Conservation (phyloP, 495 filamentous ascomycete species). For the Cladorrhinum samala region DNA sequence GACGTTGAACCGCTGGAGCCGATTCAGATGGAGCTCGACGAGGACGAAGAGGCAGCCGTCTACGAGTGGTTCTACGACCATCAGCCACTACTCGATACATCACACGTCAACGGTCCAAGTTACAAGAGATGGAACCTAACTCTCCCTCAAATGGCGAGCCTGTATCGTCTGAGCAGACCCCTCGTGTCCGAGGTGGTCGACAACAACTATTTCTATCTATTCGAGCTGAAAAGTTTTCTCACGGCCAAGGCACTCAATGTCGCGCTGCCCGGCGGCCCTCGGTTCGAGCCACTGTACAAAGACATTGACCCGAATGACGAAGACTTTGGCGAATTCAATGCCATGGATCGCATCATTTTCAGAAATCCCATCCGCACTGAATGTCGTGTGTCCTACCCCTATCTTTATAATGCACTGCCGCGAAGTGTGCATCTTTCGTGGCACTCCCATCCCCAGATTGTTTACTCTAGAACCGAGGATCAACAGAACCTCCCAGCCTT, state of each 20-base stretch:
- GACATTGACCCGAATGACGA: slow-evolving; percentile 99
- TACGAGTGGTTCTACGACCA: slow-evolving; percentile 98
- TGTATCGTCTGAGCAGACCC: slow-evolving; percentile 88
- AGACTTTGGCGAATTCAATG: slow-evolving; percentile 99
- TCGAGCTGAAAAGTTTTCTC: slow-evolving; percentile 89
- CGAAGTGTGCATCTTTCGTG: slow-evolving; percentile 88
- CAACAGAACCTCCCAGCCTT: slow-evolving; percentile 88
- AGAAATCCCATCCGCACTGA: slow-evolving; percentile 92
- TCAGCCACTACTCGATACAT: slow-evolving; percentile 80
- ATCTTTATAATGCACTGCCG: slow-evolving; percentile 92
- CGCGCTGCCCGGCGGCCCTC: slow-evolving; percentile 90
- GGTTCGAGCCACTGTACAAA: slow-evolving; percentile 98
- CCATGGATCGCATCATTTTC: slow-evolving; percentile 99
- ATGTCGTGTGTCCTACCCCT: slow-evolving; percentile 90
- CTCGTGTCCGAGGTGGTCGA: slow-evolving; percentile 89
- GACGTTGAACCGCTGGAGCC: slow-evolving; percentile 97
- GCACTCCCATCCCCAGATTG: slow-evolving; percentile 90
- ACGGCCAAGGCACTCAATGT: slow-evolving; percentile 98
- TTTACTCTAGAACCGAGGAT: slow-evolving; percentile 85
- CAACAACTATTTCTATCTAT: slow-evolving; percentile 97
- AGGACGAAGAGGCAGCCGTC: slow-evolving; percentile 86
- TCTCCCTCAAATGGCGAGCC: slow-evolving; percentile 90
- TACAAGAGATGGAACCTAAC: slow-evolving; percentile 96
- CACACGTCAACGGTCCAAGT: slow-evolving; percentile 93
- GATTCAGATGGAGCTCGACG: slow-evolving; percentile 98